phyloP scores from a whole-genome alignment of 2,329 filamentous ascomycete species.

The Cercospora beticola region DNA sequence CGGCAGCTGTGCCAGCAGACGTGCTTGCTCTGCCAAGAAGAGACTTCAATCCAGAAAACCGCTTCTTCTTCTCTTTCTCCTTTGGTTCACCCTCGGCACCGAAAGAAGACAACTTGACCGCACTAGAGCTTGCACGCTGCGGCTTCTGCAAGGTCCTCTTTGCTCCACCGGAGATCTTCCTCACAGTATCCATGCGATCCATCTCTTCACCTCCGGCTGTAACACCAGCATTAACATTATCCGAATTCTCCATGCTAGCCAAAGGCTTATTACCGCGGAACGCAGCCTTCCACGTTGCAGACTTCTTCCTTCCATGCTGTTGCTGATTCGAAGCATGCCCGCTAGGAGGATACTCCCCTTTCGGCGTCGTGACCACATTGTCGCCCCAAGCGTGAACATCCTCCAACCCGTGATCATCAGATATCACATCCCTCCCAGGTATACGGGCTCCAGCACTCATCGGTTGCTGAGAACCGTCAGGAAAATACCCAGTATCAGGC shows the following conservation, averaged over 20 bases:
- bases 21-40: constrained; percentile 45
- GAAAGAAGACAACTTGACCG: constrained; percentile 13
- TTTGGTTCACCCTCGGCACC: constrained; percentile 7
- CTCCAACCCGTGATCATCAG: constrained; percentile 25
- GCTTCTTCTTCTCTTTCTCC: constrained; percentile 41
- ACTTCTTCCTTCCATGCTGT: constrained; percentile 25
- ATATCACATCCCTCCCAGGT: constrained; percentile 3
- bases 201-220: background rate
- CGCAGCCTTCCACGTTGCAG: background rate
- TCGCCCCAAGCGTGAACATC: constrained; percentile 8
- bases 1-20: constrained; percentile 22
- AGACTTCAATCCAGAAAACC: constrained; percentile 47
- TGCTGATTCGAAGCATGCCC: constrained; percentile 20
- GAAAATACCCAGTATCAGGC: constrained; percentile 26
- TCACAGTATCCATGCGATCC: background rate
- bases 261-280: constrained; percentile 2
- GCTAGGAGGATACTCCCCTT: background rate
- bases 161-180: background rate
- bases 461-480: constrained; percentile 1
- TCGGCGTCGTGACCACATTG: constrained; percentile 1
- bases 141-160: constrained; percentile 34
- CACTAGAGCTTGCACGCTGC: constrained; percentile 32
- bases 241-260: constrained; percentile 11
- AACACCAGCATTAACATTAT: background rate
- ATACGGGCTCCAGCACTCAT: background rate